Evolutionary conservation across 306 rosid genomes (phyloP), one percentile per base, ranked within the genome.

Genomic region (Erythrophleum fordii): DNA sequence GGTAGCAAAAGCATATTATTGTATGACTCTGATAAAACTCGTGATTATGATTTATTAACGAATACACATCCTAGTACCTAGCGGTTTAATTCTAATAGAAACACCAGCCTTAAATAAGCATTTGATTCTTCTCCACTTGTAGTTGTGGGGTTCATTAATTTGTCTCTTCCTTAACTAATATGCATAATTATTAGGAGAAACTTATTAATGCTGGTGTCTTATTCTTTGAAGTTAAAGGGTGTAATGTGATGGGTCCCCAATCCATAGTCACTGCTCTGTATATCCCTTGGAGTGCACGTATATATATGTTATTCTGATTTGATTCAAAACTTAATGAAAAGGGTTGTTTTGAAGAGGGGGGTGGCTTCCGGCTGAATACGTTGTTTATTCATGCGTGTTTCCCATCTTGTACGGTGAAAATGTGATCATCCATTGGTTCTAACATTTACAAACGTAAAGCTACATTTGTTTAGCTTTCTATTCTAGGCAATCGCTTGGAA

Each of bases 241-340:
- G 51, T 29, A 17, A 51, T 12, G 39, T 37, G 26, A 66, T 51
- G 53, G 34, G 45, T 25, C 70, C 41, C 39, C n/a, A 16, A 16
- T 18, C 11, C 5, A 25, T 9, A 46, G 41, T 31, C 41, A 56
- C 48, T 14, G 26, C 62, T 11, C 44, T 17, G 45, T 8, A 46
- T 35, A 41, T 39, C 55, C 60, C 77, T 80, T 89, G 70, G 80
- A 72, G 85, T 83, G 66, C 83, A 87, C 84, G 88, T n/a, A 20
- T 61, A 25, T 14, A 18, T 69, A 3, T 12, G 35, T 64, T 8
- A 69, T 6, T 2, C 65, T 35, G 26, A 18, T 3, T 8, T 45
- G 20, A 46, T 17, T 44, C 52, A 10, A 41, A 41, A 3, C 65
- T 58, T 31, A 1, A 25, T 13, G 18, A 26, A 26, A 56, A 13